Conservation (phyloP, 1,284 basidiomycete genomes). For the Marasmius oreades region DNA sequence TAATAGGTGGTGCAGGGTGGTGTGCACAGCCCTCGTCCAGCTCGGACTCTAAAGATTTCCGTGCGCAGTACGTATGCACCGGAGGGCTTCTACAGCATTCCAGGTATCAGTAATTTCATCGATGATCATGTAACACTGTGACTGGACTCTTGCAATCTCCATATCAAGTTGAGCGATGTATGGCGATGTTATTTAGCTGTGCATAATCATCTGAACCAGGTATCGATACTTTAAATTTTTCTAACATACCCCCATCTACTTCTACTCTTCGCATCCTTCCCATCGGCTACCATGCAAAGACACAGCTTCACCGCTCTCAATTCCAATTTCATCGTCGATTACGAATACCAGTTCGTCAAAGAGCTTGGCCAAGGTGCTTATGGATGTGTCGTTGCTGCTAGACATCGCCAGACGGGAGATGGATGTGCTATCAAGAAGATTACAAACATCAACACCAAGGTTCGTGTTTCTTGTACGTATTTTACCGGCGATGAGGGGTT, state of each 20-base stretch:
- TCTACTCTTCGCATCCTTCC: not conserved
- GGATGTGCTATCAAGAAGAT: conserved; percentile 97
- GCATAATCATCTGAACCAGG: not conserved
- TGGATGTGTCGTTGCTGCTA: conserved; percentile 87
- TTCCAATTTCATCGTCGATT: conserved; percentile 83
- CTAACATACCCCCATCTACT: conserved; percentile 13
- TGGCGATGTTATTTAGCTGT: conserved; percentile 6
- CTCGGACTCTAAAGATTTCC: no score
- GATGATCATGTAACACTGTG: not conserved
- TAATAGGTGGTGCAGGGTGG: no score
- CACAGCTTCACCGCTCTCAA: conserved; percentile 79
- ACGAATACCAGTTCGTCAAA: conserved; percentile 92
- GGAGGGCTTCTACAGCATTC: no score
- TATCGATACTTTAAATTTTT: conserved; percentile 2
- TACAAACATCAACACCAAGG: conserved; percentile 96
- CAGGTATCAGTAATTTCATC: no score
- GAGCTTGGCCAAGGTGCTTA: conserved; percentile 95
- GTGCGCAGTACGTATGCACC: no score
- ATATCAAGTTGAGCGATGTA: not conserved
- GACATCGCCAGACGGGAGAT: conserved; percentile 81
- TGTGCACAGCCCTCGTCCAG: no score
- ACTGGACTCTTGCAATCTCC: no score
- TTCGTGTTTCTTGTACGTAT: conserved; percentile 22
- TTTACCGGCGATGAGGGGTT: not conserved
- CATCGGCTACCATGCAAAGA: conserved; percentile 42